A percentile compares a stretch with the other conserved stretches of the same genome.
Evolutionary conservation across 805 yeast genomes (phyloP).

Genomic region (Wickerhamomyces silvicola): DNA sequence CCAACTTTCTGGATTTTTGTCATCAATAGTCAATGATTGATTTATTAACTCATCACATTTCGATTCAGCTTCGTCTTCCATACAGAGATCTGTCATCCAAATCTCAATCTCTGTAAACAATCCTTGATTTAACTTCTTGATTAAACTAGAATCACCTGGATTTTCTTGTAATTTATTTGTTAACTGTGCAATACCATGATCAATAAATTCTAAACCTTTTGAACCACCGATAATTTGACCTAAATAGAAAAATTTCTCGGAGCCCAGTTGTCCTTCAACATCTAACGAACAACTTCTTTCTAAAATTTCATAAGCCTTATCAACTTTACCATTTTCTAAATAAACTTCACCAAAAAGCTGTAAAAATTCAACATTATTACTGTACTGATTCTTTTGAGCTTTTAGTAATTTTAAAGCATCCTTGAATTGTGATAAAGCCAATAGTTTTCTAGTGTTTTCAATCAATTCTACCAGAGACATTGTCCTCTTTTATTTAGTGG

Average conservation of each 20-base stretch:
- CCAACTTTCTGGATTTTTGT: slow-evolving; percentile 65
- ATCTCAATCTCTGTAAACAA: slow-evolving; percentile 83
- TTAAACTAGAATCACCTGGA: slow-evolving; percentile 27
- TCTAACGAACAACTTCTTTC: slow-evolving; percentile 60
- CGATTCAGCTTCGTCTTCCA: slow-evolving; percentile 83
- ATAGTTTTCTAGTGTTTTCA: slow-evolving; percentile 8
- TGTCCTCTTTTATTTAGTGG: background rate
- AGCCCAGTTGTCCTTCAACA: slow-evolving; percentile 56
- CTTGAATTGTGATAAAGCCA: slow-evolving; percentile 8
- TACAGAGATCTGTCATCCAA: slow-evolving; percentile 97
- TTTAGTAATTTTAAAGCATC: slow-evolving; percentile 30
- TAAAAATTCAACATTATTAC: slow-evolving; percentile 38
- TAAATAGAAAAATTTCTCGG: slow-evolving; percentile 79
- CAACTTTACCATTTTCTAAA: slow-evolving; percentile 75
- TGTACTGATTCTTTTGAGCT: slow-evolving; percentile 25
- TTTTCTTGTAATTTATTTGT: slow-evolving; percentile 31
- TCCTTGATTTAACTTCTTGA: slow-evolving; percentile 66
- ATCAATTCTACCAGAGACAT: slow-evolving; percentile 6
- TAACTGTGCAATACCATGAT: slow-evolving; percentile 54
- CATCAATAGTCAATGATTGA: slow-evolving; percentile 55
- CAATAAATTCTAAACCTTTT: slow-evolving; percentile 59
- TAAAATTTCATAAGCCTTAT: slow-evolving; percentile 64
- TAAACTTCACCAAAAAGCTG: slow-evolving; percentile 69
- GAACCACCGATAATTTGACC: slow-evolving; percentile 87
- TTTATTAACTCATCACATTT: slow-evolving; percentile 69